Percentiles rank a stretch among this genome's conserved stretches.
Conservation (phyloP, 129 eudicot species). For the Arctium lappa region DNA sequence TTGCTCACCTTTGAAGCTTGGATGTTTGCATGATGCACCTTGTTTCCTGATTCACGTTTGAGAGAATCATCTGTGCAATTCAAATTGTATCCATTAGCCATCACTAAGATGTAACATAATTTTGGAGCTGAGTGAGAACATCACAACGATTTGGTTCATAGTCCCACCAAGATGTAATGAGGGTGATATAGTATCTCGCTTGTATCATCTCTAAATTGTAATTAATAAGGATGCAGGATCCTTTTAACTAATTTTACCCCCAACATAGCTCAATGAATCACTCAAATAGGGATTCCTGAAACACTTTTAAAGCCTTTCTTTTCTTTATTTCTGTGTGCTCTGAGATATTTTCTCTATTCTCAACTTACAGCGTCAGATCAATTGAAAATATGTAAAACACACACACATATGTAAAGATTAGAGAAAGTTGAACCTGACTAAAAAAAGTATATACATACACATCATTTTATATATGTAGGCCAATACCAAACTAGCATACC, state of each 20-base stretch:
- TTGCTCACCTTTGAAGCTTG: slow-evolving; percentile 85
- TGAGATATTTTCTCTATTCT: neutral
- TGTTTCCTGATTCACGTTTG: slow-evolving; percentile 83
- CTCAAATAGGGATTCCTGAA: neutral
- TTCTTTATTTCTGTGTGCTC: neutral
- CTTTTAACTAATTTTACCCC: neutral
- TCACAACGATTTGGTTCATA: neutral
- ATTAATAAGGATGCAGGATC: neutral
- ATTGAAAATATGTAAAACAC: neutral
- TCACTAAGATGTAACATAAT: neutral
- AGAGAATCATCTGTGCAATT: slow-evolving; percentile 74
- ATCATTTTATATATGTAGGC: slow-evolving; percentile 9
- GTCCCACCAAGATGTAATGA: neutral
- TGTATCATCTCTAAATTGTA: neutral
- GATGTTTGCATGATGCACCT: slow-evolving; percentile 88
- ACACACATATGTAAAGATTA: neutral
- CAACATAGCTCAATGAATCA: neutral
- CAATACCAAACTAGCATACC: neutral
- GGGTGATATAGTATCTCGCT: neutral
- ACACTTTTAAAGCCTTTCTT: neutral
- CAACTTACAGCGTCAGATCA: neutral
- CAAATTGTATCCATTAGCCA: slow-evolving; percentile 1
- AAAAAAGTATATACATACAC: neutral
- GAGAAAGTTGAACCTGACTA: neutral
- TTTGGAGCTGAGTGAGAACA: neutral